Conservation (phyloP, 2,329 filamentous ascomycete genomes). For the Camillea tinctor region DNA sequence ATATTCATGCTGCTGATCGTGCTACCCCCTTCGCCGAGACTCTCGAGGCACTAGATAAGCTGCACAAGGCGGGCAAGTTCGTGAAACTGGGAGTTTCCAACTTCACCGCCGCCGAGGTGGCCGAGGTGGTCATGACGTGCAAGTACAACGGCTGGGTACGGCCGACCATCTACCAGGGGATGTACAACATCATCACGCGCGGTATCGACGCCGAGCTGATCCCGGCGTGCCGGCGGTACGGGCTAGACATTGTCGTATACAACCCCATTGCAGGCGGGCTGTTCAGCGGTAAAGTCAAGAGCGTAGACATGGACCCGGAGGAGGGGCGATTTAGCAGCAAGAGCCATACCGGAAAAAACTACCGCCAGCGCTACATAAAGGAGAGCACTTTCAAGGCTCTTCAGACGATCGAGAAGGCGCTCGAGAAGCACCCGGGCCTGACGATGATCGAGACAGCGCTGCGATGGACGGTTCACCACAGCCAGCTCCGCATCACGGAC, state of each 20-base stretch:
- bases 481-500: constrained; percentile 50
- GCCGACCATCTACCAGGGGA: constrained; percentile 77
- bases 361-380: constrained; percentile 71
- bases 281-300: constrained; percentile 77
- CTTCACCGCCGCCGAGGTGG: constrained; percentile 84
- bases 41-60: constrained; percentile 70
- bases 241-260: constrained; percentile 76
- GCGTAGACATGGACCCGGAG: constrained; percentile 57
- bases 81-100: constrained; percentile 78
- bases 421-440: constrained; percentile 61
- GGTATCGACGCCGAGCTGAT: constrained; percentile 74
- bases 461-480: constrained; percentile 73
- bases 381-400: constrained; percentile 64
- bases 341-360: constrained; percentile 48
- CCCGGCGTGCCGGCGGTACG: constrained; percentile 70
- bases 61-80: constrained; percentile 87
- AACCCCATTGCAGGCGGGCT: constrained; percentile 81
- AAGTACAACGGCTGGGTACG: constrained; percentile 78
- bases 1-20: constrained; percentile 70
- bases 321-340: constrained; percentile 70
- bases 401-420: constrained; percentile 64
- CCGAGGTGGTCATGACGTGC: constrained; percentile 78
- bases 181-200: constrained; percentile 82
- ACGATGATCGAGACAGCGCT: constrained; percentile 71
- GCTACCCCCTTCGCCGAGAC: constrained; percentile 76